Evolutionary conservation across 345 rosid genomes (phyloP), one percentile per base, ranked within the genome.

Genomic region (Aquilaria malaccensis): DNA sequence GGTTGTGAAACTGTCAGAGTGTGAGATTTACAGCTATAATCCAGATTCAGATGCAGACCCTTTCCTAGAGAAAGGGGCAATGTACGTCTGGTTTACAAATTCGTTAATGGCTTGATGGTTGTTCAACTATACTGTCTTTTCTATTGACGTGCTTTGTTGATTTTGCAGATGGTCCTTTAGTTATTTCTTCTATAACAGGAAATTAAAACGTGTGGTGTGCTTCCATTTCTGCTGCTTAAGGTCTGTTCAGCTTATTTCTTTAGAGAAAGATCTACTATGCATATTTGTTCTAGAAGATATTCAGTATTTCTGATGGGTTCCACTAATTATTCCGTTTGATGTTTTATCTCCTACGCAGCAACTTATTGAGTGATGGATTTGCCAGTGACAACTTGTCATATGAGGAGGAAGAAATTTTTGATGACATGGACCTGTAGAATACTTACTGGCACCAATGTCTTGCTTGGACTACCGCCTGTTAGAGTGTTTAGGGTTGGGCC

Each of bases 161-260:
- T 67, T 22, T 68, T 47, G 43, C 87, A 92, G 98, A 77, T 92
- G 98, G 98, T 86, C 95, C 29, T 93, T 93, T 81, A 80, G 74
- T 72, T 93, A 87, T 91, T 85, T 93, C 72, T 87, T 92, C 83
- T 92, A 92, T 76, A 92, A 92, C 64, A 76, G 97, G 47, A 93
- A 93, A 74, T 86, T 77, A 68, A 89, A 87, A 84, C 91, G 97
- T 10, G 89, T 93, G 11, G 92, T 83, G 45, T 84, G 92, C 65
- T 80, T 84, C 67, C 88, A 80, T n/a, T 86, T 84, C 78, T 75
- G 83, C 77, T 90, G 98, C 71, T 31, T 81, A 62, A 90, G 97
- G 97, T 93, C 59, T 54, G 90, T 61, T 9, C 11, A 33, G 15
- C 6, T 68, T 46, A 2, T 46, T 33, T 33, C 33, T 13, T 33